These are phyloP conservation scores for Trichoderma sp. DNA, from an alignment of 2,329 filamentous ascomycete species.

Conservation along the genomic window DNA sequence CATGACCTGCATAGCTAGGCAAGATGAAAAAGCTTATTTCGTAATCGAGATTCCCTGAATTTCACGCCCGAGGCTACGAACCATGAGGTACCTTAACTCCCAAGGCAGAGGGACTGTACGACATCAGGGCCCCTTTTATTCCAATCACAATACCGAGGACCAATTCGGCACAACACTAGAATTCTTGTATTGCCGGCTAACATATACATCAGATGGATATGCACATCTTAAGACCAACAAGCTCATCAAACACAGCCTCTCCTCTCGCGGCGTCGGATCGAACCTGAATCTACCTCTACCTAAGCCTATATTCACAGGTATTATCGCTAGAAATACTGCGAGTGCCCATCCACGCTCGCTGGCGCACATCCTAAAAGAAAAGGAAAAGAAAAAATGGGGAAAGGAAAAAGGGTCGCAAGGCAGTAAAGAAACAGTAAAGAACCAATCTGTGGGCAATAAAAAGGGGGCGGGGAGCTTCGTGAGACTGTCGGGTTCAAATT, in stretches of 20 bases:
- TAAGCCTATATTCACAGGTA: conserved; percentile 29
- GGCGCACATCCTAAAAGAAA: conserved; percentile 27
- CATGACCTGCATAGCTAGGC: no score
- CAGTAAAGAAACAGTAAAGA: background rate
- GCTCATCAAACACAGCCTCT: background rate
- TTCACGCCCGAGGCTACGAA: no score
- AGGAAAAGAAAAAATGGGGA: background rate
- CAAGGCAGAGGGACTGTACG: no score
- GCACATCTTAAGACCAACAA: conserved; percentile 7
- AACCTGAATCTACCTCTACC: conserved; percentile 29
- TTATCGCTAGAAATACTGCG: conserved; percentile 31
- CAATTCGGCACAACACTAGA: no score
- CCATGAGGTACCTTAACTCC: no score
- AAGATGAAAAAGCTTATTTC: no score
- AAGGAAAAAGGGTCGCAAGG: background rate
- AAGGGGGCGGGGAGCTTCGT: conserved; percentile 32
- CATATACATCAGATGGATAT: conserved; percentile 7
- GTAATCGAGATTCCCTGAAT: no score
- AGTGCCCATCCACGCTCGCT: conserved; percentile 14
- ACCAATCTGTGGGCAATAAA: conserved; percentile 1
- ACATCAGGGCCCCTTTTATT: no score
- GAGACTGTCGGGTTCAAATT: conserved; percentile 32
- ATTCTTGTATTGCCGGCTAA: background rate
- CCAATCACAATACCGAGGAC: background rate
- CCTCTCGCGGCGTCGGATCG: conserved; percentile 5